These are phyloP conservation scores for Citrullus mucosospermus DNA, from an alignment of 306 rosid species.

Conservation along the genomic window DNA sequence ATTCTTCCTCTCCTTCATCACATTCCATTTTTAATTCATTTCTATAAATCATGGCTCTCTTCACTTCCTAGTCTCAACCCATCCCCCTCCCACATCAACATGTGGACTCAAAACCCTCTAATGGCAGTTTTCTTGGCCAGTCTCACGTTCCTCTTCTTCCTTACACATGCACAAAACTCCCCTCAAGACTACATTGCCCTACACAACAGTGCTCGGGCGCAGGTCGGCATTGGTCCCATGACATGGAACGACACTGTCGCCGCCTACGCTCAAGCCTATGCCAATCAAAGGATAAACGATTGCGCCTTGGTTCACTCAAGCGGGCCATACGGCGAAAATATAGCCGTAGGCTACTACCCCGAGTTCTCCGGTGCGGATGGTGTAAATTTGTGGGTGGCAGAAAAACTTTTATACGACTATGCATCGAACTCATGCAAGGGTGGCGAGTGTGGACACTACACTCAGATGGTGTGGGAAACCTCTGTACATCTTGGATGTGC, in stretches of 20 bases:
- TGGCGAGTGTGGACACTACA: conserved; percentile 25
- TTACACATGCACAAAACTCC: conserved; percentile 2
- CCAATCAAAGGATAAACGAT: neutral
- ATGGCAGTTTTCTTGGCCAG: neutral
- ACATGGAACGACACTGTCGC: conserved; percentile 2
- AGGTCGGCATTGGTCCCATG: neutral
- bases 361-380: neutral
- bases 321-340: conserved; percentile 24
- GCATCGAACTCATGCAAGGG: neutral
- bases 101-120: neutral
- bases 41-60: neutral
- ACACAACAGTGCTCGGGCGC: conserved; percentile 20
- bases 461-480: conserved; percentile 20
- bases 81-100: neutral
- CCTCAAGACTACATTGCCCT: conserved; percentile 9
- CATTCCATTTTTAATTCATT: too few species aligned
- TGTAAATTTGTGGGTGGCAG: conserved; percentile 16
- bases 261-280: neutral
- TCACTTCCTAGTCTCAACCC: neutral
- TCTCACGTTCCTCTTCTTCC: neutral
- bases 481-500: conserved; percentile 18
- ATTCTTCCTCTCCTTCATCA: too few species aligned
- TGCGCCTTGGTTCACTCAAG: conserved; percentile 19
- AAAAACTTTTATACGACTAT: conserved; percentile 12
- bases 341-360: neutral